Evolutionary conservation across 2,329 filamentous ascomycete genomes (phyloP).

Genomic region (Lachnellula willkommii): DNA sequence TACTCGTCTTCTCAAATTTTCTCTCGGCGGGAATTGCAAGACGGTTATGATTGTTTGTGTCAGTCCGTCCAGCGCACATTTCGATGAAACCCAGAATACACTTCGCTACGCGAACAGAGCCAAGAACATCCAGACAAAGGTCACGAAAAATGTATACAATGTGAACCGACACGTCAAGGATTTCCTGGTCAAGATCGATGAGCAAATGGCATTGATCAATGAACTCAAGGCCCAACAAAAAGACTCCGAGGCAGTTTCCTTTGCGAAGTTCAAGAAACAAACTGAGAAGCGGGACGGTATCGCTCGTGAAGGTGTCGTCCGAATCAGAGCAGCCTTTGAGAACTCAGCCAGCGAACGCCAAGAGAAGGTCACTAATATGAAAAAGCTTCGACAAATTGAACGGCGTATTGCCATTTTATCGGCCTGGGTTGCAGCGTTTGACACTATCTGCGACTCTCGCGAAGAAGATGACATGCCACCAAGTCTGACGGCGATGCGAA

Average conservation of each 20-base stretch:
- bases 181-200: slow-evolving; percentile 98
- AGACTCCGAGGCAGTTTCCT: slow-evolving; percentile 75
- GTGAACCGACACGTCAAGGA: slow-evolving; percentile 99
- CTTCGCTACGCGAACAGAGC: slow-evolving; percentile 94
- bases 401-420: slow-evolving; percentile 80
- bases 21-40: slow-evolving; percentile 93
- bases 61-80: slow-evolving; percentile 92
- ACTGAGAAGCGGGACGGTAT: slow-evolving; percentile 75
- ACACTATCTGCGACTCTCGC: slow-evolving; percentile 67
- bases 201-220: slow-evolving; percentile 95
- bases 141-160: slow-evolving; percentile 98
- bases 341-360: slow-evolving; percentile 71
- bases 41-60: slow-evolving; percentile 99
- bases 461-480: slow-evolving; percentile 66
- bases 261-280: slow-evolving; percentile 86
- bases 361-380: slow-evolving; percentile 74
- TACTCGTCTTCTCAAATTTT: slow-evolving; percentile 92
- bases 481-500: slow-evolving; percentile 70
- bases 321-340: slow-evolving; percentile 79
- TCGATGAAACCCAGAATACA: slow-evolving; percentile 97
- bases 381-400: slow-evolving; percentile 76
- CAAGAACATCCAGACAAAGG: slow-evolving; percentile 99
- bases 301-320: slow-evolving; percentile 69
- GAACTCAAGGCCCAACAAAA: slow-evolving; percentile 91
- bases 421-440: slow-evolving; percentile 89